Percentiles rank a stretch among this genome's conserved stretches.
Conservation (phyloP, 345 rosid species). For the Boechera stricta region DNA sequence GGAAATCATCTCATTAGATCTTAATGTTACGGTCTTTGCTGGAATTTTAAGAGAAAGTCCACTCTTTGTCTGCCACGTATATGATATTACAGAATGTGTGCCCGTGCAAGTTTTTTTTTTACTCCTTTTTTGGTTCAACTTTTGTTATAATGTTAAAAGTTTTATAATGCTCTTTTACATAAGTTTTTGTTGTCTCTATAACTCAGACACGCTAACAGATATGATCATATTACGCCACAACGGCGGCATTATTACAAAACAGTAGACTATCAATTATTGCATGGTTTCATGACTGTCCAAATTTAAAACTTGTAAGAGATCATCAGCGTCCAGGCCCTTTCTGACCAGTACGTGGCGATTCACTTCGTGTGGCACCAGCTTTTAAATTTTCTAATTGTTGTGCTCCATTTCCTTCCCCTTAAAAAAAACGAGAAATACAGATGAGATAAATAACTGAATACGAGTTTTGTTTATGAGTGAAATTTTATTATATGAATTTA, state of each 20-base stretch:
- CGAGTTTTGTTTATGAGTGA: no score
- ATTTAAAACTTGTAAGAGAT: not conserved
- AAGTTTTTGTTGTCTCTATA: not conserved
- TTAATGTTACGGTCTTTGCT: slow-evolving; percentile 33
- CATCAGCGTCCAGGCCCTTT: not conserved
- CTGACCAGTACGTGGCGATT: not conserved
- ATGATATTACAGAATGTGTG: not conserved
- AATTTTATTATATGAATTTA: not conserved
- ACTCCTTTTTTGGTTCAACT: no score
- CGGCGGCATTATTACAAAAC: no score
- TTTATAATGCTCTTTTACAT: no score
- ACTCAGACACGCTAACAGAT: no score
- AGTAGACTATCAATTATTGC: no score
- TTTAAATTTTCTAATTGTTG: not conserved
- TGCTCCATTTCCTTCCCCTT: not conserved
- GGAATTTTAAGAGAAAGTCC: slow-evolving; percentile 19
- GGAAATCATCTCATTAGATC: not conserved
- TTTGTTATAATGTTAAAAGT: no score
- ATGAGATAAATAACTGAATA: not conserved
- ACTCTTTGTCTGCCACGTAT: slow-evolving; percentile 36
- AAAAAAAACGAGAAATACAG: no score
- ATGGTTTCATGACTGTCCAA: not conserved
- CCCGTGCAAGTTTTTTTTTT: not conserved
- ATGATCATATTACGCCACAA: no score
- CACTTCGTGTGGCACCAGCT: not conserved